Percentiles rank a stretch among this genome's conserved stretches.
Evolutionary conservation across 345 rosid species (phyloP).

Genomic region (Balakata baccata): DNA sequence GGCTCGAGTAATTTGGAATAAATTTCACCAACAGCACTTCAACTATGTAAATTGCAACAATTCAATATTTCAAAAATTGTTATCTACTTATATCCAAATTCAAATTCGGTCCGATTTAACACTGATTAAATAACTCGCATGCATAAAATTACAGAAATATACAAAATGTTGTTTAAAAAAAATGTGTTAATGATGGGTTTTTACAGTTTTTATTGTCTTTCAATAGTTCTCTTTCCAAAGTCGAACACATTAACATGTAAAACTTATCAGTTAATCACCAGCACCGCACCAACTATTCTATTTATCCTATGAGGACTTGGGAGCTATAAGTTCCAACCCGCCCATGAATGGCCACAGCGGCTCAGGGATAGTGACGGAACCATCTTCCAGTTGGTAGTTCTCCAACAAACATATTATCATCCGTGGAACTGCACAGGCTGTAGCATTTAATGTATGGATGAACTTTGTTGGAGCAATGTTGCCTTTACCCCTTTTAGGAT

Average conservation of each 20-base stretch:
- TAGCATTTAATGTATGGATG: constrained; percentile 94
- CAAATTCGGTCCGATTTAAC: too few relatives aligned
- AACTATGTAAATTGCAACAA: too few relatives aligned
- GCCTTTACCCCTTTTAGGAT: constrained; percentile 65
- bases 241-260: background rate
- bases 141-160: too few relatives aligned
- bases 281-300: background rate
- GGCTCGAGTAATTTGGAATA: too few relatives aligned
- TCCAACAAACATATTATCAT: constrained; percentile 87
- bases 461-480: constrained; percentile 56
- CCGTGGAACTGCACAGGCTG: constrained; percentile 93
- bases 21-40: too few relatives aligned
- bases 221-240: background rate
- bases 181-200: too few relatives aligned
- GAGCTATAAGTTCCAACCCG: constrained; percentile 58
- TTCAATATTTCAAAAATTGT: too few relatives aligned
- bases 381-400: constrained; percentile 90
- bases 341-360: constrained; percentile 87
- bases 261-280: constrained; percentile 1
- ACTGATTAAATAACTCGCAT: too few relatives aligned
- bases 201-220: background rate
- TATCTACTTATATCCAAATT: too few relatives aligned
- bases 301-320: constrained; percentile 38
- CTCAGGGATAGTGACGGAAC: constrained; percentile 65
- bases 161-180: background rate